Evolutionary conservation across 129 eudicot species (phyloP).

Genomic region (Chrysanthemum seticuspe): DNA sequence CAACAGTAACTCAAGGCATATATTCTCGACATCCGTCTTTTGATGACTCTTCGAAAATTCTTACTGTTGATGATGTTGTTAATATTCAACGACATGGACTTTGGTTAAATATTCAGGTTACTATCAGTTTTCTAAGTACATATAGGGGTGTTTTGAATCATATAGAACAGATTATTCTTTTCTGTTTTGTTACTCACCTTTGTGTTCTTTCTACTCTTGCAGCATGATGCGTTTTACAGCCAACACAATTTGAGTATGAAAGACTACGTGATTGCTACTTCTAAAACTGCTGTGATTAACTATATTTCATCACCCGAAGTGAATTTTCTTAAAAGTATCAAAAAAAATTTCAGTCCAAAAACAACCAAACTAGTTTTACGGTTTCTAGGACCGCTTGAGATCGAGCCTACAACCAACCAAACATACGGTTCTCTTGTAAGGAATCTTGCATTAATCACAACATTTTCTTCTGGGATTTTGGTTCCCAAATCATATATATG

Average conservation of each 20-base stretch:
- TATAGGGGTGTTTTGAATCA: no score
- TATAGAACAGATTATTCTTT: no score
- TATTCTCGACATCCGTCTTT: constrained; percentile 45
- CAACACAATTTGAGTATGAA: constrained; percentile 80
- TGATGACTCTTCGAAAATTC: constrained; percentile 39
- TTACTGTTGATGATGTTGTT: constrained; percentile 42
- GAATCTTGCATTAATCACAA: constrained; percentile 55
- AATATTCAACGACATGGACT: constrained; percentile 44
- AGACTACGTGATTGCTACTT: constrained; percentile 45
- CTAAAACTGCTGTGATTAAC: constrained; percentile 39
- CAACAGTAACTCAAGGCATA: constrained; percentile 63
- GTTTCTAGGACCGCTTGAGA: constrained; percentile 50
- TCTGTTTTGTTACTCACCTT: no score
- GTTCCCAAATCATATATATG: constrained; percentile 86
- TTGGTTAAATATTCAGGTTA: constrained; percentile 59
- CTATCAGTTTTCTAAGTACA: no score
- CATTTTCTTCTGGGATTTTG: constrained; percentile 61
- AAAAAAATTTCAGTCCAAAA: constrained; percentile 37
- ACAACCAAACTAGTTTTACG: constrained; percentile 65
- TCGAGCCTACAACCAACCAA: constrained; percentile 77
- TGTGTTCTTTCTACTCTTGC: no score
- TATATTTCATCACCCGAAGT: constrained; percentile 91
- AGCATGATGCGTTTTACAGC: constrained; percentile 31
- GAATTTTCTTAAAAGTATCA: constrained; percentile 56
- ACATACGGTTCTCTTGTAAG: constrained; percentile 65